A percentile compares a stretch with the other conserved stretches of the same genome.
These are phyloP conservation scores for Boletellus emodensis DNA, from an alignment of 768 basidiomycete species.

Conservation along the genomic window DNA sequence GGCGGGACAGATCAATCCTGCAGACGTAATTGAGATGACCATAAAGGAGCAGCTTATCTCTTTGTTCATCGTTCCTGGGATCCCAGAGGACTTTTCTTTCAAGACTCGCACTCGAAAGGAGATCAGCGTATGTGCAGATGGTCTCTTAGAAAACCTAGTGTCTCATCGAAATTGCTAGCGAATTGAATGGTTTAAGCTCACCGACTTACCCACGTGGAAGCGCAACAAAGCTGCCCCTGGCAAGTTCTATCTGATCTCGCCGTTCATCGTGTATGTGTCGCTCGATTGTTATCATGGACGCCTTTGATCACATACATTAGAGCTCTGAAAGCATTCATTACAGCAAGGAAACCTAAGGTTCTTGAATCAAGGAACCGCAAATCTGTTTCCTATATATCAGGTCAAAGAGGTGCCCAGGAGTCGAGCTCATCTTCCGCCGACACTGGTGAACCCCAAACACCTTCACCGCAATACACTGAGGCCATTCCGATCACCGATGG, in stretches of 20 bases:
- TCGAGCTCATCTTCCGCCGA: conserved; percentile 66
- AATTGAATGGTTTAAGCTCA: conserved; percentile 93
- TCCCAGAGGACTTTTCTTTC: conserved; percentile 86
- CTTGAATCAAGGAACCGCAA: conserved; percentile 36
- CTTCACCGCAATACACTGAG: conserved; percentile 55
- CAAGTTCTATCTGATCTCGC: conserved; percentile 93
- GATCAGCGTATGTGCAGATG: conserved; percentile 71
- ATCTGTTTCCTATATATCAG: conserved; percentile 18
- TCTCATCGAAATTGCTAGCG: conserved; percentile 50
- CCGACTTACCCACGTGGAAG: conserved; percentile 92
- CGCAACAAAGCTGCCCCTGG: conserved; percentile 63
- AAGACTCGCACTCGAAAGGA: conserved; percentile 95
- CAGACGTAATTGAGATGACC: conserved; percentile 76
- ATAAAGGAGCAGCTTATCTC: conserved; percentile 91
- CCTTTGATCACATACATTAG: conserved; percentile 12
- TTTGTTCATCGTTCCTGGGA: conserved; percentile 82
- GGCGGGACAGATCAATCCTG: conserved; percentile 56
- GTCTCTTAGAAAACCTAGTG: conserved; percentile 1
- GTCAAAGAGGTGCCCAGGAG: conserved; percentile 44
- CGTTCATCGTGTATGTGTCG: conserved; percentile 75
- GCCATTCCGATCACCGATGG: conserved; percentile 26
- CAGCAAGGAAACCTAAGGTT: conserved; percentile 54
- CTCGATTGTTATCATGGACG: background rate
- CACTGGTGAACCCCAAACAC: conserved; percentile 58
- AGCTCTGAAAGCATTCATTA: conserved; percentile 60